Evolutionary conservation across 805 yeast species (phyloP), one percentile per base, ranked within the genome.

Genomic region (Saturnispora saitoi): DNA sequence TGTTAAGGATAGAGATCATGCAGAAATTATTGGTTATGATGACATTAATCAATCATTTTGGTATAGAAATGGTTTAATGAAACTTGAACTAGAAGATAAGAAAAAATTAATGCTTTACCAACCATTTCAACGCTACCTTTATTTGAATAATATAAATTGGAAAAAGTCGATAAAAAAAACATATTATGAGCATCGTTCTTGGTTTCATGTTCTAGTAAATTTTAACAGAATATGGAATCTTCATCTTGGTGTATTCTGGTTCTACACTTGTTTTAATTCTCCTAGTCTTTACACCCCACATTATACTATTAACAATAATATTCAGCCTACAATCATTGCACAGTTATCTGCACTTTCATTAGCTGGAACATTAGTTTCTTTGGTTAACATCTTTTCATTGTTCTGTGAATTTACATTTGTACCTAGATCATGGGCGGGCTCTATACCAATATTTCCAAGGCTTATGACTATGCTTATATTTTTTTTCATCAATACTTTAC

Each of bases 221-320:
- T 93, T 91, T 74, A 91, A 89, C 75, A 93, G 99, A 80, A 89
- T 93, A 63, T 93, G 98, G 98, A 77, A 93, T 64, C 80, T 91
- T 59, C 99, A 93, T 70, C 78, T 83, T 56, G 78, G 90, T 52
- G 62, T 88, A 54, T 93, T 77, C 72, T 93, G 98, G 98, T 87
- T 88, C 85, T 93, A 90, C 70, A 77, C 81, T 64, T 88, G 96
- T 42, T 93, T 82, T 72, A 87, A 86, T 71, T 80, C 98, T 47
- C 96, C 96, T 53, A 79, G 95, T 29, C 69, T 93, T 51, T 93
- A 91, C 72, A 93, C 98, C 48, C 77, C 80, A 60, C 75, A 89
- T 70, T 93, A 89, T 69, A 75, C 76, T 60, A 97, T 90, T 70
- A 76, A 87, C 54, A 70, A 79, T 47, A 81, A 89, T 66, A 87